phyloP scores from a whole-genome alignment of 768 basidiomycete species.

The Pulveroboletus frians region DNA sequence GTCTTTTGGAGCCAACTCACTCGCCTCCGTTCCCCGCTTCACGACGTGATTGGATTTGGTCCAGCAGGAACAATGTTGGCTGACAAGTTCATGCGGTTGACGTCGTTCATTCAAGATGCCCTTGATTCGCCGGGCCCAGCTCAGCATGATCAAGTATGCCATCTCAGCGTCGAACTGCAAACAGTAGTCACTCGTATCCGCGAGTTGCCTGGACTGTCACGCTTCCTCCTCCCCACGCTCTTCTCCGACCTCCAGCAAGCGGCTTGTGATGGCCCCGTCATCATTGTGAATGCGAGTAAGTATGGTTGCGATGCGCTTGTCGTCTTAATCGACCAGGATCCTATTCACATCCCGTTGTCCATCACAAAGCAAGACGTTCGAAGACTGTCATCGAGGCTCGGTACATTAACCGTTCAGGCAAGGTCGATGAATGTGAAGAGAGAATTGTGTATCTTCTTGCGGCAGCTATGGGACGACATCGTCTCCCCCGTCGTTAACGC shows the following conservation, averaged over 20 bases:
- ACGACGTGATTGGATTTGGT: not conserved
- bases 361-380: not conserved
- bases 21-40: constrained; percentile 9
- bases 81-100: not conserved
- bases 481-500: constrained; percentile 7
- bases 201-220: constrained; percentile 4
- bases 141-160: not conserved
- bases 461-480: constrained; percentile 15
- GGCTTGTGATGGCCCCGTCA: not conserved
- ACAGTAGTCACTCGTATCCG: not conserved
- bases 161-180: not conserved
- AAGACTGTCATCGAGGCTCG: not conserved
- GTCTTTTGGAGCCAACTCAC: constrained; percentile 17
- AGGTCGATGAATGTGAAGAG: not conserved
- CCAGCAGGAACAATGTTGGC: not conserved
- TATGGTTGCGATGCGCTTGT: constrained; percentile 7
- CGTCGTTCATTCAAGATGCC: not conserved
- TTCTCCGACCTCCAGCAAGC: not conserved
- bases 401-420: not conserved
- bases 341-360: not conserved
- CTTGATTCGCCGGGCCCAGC: not conserved
- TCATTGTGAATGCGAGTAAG: not conserved
- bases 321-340: not conserved
- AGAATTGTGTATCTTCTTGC: not conserved
- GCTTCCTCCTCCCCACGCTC: constrained; percentile 11